Evolutionary conservation across 805 yeast genomes (phyloP).

Genomic region (Yamadazyma nakazawae): DNA sequence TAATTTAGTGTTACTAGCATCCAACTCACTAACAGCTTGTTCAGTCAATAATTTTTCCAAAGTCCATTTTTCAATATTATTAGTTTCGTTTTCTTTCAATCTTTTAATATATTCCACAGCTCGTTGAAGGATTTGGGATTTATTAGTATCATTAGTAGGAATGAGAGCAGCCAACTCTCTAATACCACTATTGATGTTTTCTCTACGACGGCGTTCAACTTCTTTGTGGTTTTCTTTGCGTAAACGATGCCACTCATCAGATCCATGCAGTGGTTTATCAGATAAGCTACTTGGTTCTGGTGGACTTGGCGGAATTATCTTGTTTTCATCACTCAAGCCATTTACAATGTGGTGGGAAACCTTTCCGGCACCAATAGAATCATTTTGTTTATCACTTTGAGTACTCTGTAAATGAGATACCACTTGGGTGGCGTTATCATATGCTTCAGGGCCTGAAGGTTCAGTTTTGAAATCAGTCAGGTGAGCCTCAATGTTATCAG

Average conservation of each 20-base stretch:
- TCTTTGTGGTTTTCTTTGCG: conserved; percentile 92
- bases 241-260: conserved; percentile 78
- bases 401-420: neutral
- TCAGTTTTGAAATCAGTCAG: neutral
- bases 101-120: conserved; percentile 90
- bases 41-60: conserved; percentile 88
- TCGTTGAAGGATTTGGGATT: conserved; percentile 82
- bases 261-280: conserved; percentile 63
- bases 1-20: conserved; percentile 81
- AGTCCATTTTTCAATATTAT: conserved; percentile 92
- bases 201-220: conserved; percentile 90
- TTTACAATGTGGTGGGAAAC: neutral
- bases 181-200: conserved; percentile 83
- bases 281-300: conserved; percentile 29
- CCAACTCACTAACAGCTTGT: conserved; percentile 83
- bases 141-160: conserved; percentile 83
- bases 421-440: neutral
- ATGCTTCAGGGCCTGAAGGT: neutral
- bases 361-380: neutral
- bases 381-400: neutral
- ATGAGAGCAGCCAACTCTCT: conserved; percentile 71
- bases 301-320: neutral
- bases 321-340: neutral
- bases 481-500: neutral
- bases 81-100: conserved; percentile 84